Evolutionary conservation across 1,139 yeast genomes (phyloP), one percentile per base, ranked within the genome.

Genomic region (Hyphopichia burtonii): DNA sequence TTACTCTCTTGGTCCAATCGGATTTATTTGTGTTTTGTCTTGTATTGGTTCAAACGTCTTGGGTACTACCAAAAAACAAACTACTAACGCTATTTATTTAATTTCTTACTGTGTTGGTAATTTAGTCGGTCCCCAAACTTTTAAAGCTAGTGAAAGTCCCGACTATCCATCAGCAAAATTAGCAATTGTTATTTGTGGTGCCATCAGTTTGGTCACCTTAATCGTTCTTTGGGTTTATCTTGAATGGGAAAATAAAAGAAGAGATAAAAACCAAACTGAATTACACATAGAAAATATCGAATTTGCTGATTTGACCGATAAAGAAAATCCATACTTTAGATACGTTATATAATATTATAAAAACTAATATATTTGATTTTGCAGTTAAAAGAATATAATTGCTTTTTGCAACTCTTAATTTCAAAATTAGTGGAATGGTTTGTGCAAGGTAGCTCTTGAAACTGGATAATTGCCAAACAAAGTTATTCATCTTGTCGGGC

Each of bases 71-170:
- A 84, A 84, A 60, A 80, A 83, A 56, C 63, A 78, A 38, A 76
- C 82, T 5, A 76, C 78, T 23, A 82, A 78, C 57, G 86, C 86
- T 1, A 55, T 80, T 25, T 73, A 75, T 32, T 73, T 84, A 59
- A 67, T 83, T 42, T 85, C 82, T 1, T 83, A 80, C 54, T 80
- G 86, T 51, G 75, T 77, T 22, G 89, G 93, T 22, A 85, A 85
- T 49, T 66, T 85, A 38, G 68, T 82, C 38, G 91, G 91, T 4
- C 90, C 93, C 2, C 89, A 83, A 56, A 74, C 84, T 36, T 84
- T 83, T 56, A 66, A 76, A 47, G 65, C 65, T 0, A 49, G 51
- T 6, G 78, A 81, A 51, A 79, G 80, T 1, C 89, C 89, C 12
- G 54, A 49, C 11, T 81, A 80, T 51, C 51, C 56, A 2, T 68